These are phyloP conservation scores for Candida oleophila DNA, from an alignment of 805 yeast genomes.

Conservation along the genomic window DNA sequence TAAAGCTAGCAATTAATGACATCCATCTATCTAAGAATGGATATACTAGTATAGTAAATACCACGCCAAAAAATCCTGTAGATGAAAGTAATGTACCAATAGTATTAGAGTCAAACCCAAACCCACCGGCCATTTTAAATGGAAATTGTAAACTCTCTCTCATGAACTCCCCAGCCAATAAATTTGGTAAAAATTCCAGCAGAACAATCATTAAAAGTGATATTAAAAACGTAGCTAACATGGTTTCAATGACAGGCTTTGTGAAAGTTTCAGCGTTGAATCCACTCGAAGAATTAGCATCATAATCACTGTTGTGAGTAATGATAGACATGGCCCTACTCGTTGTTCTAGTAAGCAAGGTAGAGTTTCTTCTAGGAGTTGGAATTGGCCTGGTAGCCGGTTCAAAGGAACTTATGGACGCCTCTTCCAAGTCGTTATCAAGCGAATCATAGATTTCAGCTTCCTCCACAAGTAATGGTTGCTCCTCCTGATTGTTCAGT, in stretches of 20 bases:
- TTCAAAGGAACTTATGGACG: not conserved
- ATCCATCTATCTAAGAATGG: slow-evolving; percentile 51
- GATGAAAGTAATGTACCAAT: slow-evolving; percentile 52
- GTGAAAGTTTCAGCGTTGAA: slow-evolving; percentile 24
- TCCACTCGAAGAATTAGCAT: slow-evolving; percentile 11
- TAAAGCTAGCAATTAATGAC: slow-evolving; percentile 45
- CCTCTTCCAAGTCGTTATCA: not conserved
- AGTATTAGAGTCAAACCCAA: slow-evolving; percentile 44
- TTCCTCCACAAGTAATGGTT: not conserved
- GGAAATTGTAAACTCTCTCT: slow-evolving; percentile 43
- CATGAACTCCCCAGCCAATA: slow-evolving; percentile 38
- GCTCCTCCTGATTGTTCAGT: not conserved
- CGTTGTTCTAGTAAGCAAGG: slow-evolving; percentile 7
- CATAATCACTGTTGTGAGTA: slow-evolving; percentile 5
- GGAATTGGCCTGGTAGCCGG: not conserved
- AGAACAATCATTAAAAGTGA: slow-evolving; percentile 50
- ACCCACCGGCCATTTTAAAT: slow-evolving; percentile 49
- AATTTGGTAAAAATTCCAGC: slow-evolving; percentile 56
- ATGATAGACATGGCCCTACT: slow-evolving; percentile 1
- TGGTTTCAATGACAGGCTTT: slow-evolving; percentile 27
- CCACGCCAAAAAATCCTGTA: slow-evolving; percentile 54
- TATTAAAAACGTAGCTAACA: slow-evolving; percentile 38
- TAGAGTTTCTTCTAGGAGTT: slow-evolving; percentile 2
- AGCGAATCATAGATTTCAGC: not conserved
- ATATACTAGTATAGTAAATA: slow-evolving; percentile 48